Base-by-base conservation (phyloP, 768 basidiomycete genomes). In the Antrodiella citrinella region DNA sequence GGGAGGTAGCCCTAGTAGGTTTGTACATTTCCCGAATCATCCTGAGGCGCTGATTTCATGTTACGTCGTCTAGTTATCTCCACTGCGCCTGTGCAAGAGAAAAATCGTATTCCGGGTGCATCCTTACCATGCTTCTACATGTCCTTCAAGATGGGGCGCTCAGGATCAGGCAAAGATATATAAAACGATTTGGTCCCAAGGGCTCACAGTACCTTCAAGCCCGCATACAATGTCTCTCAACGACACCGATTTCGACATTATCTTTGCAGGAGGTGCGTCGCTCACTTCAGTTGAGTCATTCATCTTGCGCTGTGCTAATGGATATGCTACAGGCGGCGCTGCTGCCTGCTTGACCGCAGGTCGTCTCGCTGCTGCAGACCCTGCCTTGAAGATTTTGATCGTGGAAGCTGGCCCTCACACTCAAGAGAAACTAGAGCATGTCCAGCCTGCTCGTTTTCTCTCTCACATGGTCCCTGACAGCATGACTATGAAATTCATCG, bases 341-440 rank as follows among this genome's bases (percentile, higher is more conserved):
- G 53, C 73, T n/a, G 79, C 74, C 3, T 82, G 82, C 54, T 65
- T 85, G 5, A 61, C 72, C 15, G 82, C 79, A 7, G 72, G 75
- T 0, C 73, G 81, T 26, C 70, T 86, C 2, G 69, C 75, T 0
- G 70, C 69, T 0, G 76, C 79, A 0, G 74, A 81, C 39, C 74
- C 80, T 0, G 59, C 65, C 3, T 61, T 85, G 46, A 78, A 70
- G 55, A 80, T 85, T 44, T 73, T 85, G 10, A 60, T 84, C 40
- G 59, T 85, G 19, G 84, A 86, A 65, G 71, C 76, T 13, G 84
- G 83, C 1, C 69, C 72, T 4, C 71, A 77, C 50, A 76, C 76
- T 0, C 62, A 67, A 23, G 69, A 81, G 30, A 23, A 75, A 3
- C 68, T 65, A 3, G 52, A 55, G 2, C 80, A 84, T 58, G 62